phyloP scores from a whole-genome alignment of 441 rosid genomes.

The Gossypium laxum region DNA sequence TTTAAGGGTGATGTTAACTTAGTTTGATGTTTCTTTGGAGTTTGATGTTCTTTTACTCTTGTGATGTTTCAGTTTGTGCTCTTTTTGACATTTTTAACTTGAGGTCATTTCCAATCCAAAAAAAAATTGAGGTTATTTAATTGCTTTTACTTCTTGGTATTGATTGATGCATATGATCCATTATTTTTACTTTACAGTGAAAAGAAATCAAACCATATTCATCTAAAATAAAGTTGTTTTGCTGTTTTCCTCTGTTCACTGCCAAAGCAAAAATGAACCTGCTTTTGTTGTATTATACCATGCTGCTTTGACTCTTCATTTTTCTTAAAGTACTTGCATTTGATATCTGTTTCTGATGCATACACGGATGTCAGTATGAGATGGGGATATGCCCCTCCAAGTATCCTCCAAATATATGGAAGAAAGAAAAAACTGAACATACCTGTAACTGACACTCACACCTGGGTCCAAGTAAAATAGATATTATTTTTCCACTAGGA shows the following conservation, averaged over 20 bases:
- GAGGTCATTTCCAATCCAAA: not conserved
- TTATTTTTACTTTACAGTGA: not conserved
- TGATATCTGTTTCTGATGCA: not conserved
- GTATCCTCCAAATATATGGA: not conserved
- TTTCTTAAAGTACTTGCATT: not conserved
- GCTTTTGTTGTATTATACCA: not conserved
- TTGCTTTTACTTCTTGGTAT: not conserved
- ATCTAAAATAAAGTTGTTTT: not conserved
- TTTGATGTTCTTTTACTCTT: not conserved
- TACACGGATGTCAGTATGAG: not conserved
- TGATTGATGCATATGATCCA: constrained; percentile 1
- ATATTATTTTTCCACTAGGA: not conserved
- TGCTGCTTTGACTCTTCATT: not conserved
- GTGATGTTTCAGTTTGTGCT: not conserved
- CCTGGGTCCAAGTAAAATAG: not conserved
- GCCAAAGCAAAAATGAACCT: not conserved
- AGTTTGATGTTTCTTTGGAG: not conserved
- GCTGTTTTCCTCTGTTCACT: not conserved
- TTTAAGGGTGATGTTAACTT: not conserved
- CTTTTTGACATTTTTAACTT: not conserved
- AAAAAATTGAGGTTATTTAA: not conserved
- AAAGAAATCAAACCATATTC: not conserved
- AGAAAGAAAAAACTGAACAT: not conserved
- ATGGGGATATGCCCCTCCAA: not conserved
- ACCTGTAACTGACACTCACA: not conserved